phyloP scores from a whole-genome alignment of 352 stramenopile species.

The Pythium coloratum region DNA sequence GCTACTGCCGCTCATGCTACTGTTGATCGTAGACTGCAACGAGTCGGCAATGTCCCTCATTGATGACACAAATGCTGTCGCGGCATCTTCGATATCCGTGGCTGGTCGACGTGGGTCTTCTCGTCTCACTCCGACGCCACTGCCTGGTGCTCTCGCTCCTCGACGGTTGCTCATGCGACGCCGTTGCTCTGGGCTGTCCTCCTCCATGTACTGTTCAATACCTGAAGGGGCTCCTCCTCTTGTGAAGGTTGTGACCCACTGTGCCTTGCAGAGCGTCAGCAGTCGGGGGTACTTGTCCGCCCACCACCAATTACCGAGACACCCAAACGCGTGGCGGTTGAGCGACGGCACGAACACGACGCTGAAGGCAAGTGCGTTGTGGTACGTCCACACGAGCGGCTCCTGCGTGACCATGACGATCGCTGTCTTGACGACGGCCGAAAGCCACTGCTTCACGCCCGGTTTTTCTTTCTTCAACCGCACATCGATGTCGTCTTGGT shows the following conservation, averaged over 20 bases:
- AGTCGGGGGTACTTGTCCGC: constrained; percentile 51
- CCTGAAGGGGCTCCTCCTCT: constrained; percentile 49
- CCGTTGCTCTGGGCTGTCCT: constrained; percentile 21
- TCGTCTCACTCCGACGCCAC: neutral
- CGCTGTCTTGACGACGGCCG: constrained; percentile 65
- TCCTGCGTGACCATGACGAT: constrained; percentile 68
- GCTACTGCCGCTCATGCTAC: neutral
- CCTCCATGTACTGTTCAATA: constrained; percentile 50
- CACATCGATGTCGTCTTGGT: constrained; percentile 57
- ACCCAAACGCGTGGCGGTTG: constrained; percentile 66
- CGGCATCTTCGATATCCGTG: constrained; percentile 13
- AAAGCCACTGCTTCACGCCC: constrained; percentile 66
- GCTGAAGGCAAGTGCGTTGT: constrained; percentile 66
- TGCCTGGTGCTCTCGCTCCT: neutral
- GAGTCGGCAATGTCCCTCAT: constrained; percentile 20
- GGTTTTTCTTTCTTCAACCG: constrained; percentile 27
- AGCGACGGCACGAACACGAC: constrained; percentile 62
- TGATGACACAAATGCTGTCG: constrained; percentile 21
- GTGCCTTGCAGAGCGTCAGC: constrained; percentile 43
- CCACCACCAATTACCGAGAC: constrained; percentile 74
- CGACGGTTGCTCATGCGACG: constrained; percentile 19
- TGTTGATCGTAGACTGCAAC: constrained; percentile 8
- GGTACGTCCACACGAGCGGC: constrained; percentile 52
- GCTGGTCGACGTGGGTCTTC: neutral
- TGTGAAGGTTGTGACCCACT: constrained; percentile 51